A percentile compares a stretch with the other conserved stretches of the same genome.
These are phyloP conservation scores for Pyrus bretschneideri DNA, from an alignment of 306 rosid genomes.

Conservation along the genomic window DNA sequence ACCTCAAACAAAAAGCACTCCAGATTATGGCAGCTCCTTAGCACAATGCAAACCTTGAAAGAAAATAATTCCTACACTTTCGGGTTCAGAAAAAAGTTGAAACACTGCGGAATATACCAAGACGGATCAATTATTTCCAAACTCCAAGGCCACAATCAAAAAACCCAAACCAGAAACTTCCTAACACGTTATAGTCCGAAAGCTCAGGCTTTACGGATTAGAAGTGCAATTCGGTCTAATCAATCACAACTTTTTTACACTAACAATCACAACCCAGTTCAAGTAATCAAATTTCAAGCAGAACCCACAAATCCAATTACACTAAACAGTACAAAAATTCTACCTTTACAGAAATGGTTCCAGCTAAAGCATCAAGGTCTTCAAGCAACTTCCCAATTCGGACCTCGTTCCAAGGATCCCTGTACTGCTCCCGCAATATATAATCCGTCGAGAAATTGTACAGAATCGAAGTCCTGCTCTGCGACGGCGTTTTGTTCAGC, in stretches of 20 bases:
- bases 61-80: neutral
- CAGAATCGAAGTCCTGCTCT: slow-evolving; percentile 64
- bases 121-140: neutral
- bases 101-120: neutral
- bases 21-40: neutral
- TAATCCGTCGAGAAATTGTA: slow-evolving; percentile 75
- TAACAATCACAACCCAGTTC: neutral
- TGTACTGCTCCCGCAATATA: slow-evolving; percentile 76
- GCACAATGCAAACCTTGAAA: neutral
- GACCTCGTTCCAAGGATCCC: slow-evolving; percentile 93
- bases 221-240: neutral
- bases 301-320: slow-evolving; percentile 2
- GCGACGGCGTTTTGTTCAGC: slow-evolving; percentile 70
- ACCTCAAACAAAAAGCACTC: neutral
- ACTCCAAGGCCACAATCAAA: neutral
- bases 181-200: neutral
- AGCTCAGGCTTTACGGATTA: neutral
- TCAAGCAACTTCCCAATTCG: slow-evolving; percentile 83
- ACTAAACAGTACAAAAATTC: neutral
- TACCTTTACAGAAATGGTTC: slow-evolving; percentile 86
- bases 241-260: neutral
- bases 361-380: slow-evolving; percentile 95
- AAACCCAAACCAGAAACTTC: neutral
- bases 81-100: neutral
- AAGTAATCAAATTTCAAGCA: neutral